Evolutionary conservation across 352 stramenopile species (phyloP), one percentile per base, ranked within the genome.

Genomic region (Phytophthora sp.): DNA sequence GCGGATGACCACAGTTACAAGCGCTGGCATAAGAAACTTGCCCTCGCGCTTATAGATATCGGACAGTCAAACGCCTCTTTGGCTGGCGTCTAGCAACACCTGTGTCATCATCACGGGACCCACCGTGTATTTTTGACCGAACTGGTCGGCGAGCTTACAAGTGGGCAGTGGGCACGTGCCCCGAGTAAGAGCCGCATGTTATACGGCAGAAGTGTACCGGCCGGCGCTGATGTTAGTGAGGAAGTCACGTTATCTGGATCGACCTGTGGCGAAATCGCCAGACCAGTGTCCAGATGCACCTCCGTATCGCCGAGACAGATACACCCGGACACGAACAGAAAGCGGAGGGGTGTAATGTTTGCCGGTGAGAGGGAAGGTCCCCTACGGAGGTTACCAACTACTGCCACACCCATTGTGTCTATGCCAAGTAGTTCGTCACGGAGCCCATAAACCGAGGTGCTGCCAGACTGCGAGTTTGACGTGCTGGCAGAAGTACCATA

Each of bases 21-120:
- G 29, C 66, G 61, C 7, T 77, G 73, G 61, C 55, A 75, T 49
- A 77, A 75, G 38, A 71, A 75, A 30, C 36, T 75, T 26, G 27
- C 45, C 1, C 16, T 39, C 11, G 5, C 57, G 0, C 16, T 71
- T 7, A 59, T 73, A 1, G 68, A 52, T 41, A 18, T 63, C 31
- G 42, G 42, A 2, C 55, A 31, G 3, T 29, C 23, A 13, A 62
- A 47, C 27, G 71, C 58, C 1, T 69, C 53, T 44, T 6, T 66
- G 12, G 66, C 33, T 3, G n/a, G 38, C 16, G 38, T 20, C 9
- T 52, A 27, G 39, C 30, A 20, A 23, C 15, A 20, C 18, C 6
- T 1, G 16, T 35, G 5, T 6, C 12, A 13, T 24, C 33, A 18
- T 20, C 24, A 4, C 31, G 42, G 5, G 56, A 50, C 16, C 27